Evolutionary conservation across 805 yeast species (phyloP).

Genomic region (Wickerhamiella vanderwaltii): DNA sequence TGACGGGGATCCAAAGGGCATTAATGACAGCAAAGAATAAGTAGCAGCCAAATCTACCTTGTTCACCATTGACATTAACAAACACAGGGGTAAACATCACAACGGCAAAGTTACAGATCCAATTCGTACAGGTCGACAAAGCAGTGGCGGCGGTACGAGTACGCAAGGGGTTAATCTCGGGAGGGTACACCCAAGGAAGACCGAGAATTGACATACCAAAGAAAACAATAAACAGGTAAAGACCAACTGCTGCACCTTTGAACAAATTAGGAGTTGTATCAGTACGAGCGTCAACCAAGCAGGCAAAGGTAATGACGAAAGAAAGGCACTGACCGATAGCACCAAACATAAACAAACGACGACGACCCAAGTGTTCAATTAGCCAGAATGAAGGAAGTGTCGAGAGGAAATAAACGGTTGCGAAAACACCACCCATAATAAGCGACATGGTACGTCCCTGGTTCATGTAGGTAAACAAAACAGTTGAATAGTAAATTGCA

Average conservation of each 20-base stretch:
- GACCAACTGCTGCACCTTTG: constrained; percentile 58
- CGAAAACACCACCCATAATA: constrained; percentile 24
- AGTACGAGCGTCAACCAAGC: constrained; percentile 31
- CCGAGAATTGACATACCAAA: constrained; percentile 45
- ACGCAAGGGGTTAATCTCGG: constrained; percentile 49
- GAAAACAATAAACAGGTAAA: constrained; percentile 42
- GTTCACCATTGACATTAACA: constrained; percentile 28
- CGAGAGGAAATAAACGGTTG: constrained; percentile 65
- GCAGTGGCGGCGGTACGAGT: constrained; percentile 52
- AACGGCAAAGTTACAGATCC: constrained; percentile 53
- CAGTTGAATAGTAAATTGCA: constrained; percentile 43
- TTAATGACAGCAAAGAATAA: constrained; percentile 57
- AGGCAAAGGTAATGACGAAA: constrained; percentile 31
- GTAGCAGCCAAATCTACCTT: constrained; percentile 45
- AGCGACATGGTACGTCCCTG: constrained; percentile 17
- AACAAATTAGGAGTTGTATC: constrained; percentile 10
- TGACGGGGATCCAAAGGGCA: constrained; percentile 46
- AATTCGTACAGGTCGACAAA: constrained; percentile 51
- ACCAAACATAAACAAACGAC: constrained; percentile 44
- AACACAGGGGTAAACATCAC: constrained; percentile 56
- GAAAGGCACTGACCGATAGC: constrained; percentile 38
- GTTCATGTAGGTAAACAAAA: constrained; percentile 19
- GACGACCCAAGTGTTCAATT: constrained; percentile 65
- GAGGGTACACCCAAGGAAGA: constrained; percentile 53
- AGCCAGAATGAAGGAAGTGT: constrained; percentile 73